A percentile compares a stretch with the other conserved stretches of the same genome.
Conservation (phyloP, 768 basidiomycete species). For the Leccinellum albellum region DNA sequence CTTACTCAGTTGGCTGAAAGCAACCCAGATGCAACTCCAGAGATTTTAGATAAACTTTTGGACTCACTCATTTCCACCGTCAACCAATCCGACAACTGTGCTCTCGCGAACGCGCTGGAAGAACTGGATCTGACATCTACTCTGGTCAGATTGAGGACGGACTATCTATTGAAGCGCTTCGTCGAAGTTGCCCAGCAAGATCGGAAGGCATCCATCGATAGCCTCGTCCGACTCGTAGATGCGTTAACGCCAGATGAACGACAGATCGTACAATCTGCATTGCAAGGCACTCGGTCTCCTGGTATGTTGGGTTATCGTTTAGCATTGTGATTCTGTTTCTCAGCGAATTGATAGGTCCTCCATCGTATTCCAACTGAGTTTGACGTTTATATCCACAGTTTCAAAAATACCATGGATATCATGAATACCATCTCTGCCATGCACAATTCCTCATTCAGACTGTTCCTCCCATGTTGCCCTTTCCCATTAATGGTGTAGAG, state of each 20-base stretch:
- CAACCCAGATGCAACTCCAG: slow-evolving; percentile 63
- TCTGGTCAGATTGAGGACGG: slow-evolving; percentile 61
- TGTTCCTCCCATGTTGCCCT: neutral
- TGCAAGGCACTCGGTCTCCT: slow-evolving; percentile 59
- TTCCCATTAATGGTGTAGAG: slow-evolving; percentile 12
- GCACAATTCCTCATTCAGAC: neutral
- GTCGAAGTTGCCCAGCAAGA: slow-evolving; percentile 69
- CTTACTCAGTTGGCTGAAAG: slow-evolving; percentile 63
- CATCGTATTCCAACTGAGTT: slow-evolving; percentile 36
- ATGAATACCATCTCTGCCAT: slow-evolving; percentile 5
- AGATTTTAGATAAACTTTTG: slow-evolving; percentile 65
- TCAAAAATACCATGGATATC: slow-evolving; percentile 6
- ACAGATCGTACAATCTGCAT: slow-evolving; percentile 51
- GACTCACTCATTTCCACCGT: slow-evolving; percentile 57
- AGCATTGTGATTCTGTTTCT: neutral
- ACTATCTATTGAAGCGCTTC: slow-evolving; percentile 64
- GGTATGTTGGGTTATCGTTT: slow-evolving; percentile 41
- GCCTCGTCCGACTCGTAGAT: slow-evolving; percentile 70
- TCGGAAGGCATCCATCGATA: slow-evolving; percentile 70
- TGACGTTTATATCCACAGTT: neutral
- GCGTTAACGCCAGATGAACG: slow-evolving; percentile 72
- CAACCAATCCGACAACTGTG: slow-evolving; percentile 49
- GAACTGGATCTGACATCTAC: slow-evolving; percentile 63
- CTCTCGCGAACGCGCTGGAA: slow-evolving; percentile 65
- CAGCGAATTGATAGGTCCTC: slow-evolving; percentile 32